phyloP scores from a whole-genome alignment of 495 filamentous ascomycete species.

The Aspergillus haitiensis region DNA sequence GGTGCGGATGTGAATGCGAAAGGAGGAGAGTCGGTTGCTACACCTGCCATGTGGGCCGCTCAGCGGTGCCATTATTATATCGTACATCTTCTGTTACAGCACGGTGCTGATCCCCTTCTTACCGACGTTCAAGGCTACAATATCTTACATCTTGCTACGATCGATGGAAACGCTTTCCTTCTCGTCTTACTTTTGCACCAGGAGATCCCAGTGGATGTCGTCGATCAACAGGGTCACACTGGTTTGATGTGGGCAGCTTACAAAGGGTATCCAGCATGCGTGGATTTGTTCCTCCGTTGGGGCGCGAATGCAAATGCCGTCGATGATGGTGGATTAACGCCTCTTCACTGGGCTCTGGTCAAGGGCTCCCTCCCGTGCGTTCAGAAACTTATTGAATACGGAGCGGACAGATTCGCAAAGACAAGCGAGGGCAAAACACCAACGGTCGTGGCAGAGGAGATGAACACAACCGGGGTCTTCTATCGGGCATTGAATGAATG shows the following conservation, averaged over 20 bases:
- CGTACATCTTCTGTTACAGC: constrained; percentile 75
- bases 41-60: constrained; percentile 94
- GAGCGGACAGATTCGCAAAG: constrained; percentile 84
- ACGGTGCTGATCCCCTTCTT: constrained; percentile 86
- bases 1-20: constrained; percentile 93
- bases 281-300: constrained; percentile 93
- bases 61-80: constrained; percentile 90
- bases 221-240: constrained; percentile 86
- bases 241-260: constrained; percentile 98
- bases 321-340: constrained; percentile 89
- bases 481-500: constrained; percentile 79
- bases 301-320: constrained; percentile 87
- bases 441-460: constrained; percentile 77
- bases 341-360: constrained; percentile 94
- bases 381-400: constrained; percentile 90
- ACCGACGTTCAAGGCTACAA: constrained; percentile 95
- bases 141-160: constrained; percentile 91
- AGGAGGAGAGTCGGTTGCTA: constrained; percentile 90
- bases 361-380: constrained; percentile 85
- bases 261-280: constrained; percentile 87
- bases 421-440: constrained; percentile 88
- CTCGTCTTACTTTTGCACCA: constrained; percentile 87
- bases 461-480: constrained; percentile 82
- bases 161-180: constrained; percentile 94
- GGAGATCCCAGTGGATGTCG: constrained; percentile 86